Evolutionary conservation across 257 asterid species (phyloP), one percentile per base, ranked within the genome.

Genomic region (Solanum peruvianum): DNA sequence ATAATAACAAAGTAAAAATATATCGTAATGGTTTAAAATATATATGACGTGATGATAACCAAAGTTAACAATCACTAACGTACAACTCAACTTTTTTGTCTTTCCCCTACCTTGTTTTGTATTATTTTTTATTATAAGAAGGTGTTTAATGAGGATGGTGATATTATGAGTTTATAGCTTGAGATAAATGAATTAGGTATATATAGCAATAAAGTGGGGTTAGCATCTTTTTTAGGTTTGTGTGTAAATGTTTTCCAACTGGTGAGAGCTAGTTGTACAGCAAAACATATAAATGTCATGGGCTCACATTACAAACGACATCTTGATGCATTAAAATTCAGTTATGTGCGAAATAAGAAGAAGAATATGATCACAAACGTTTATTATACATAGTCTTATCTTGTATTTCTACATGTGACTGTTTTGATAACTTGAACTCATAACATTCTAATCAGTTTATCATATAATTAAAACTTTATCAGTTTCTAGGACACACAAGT

Each of bases 161-260:
- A 37, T 10, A 11, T 76, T 76, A 6, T 23, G 33, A 76, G 23
- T 23, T 76, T 23, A 41, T 42, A 41, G 83, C n/a, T 42, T 76
- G 56, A 42, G 27, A 42, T 60, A 42, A 56, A 76, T 21, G 60
- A 12, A n/a, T 41, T 41, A 13, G 83, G 35, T 76, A 7, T 25
- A 23, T 42, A 13, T 25, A 13, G 83, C 18, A 42, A 77, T 6
- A 42, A 42, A 42, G 39, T 42, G n/a, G 83, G 83, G 62, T 77
- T 77, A 11, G 37, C 21, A 23, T 39, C 76, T 6, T 23, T n/a
- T 73, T 39, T 75, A 47, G 52, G 20, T 75, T 3, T 75, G 82
- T 87, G 89, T 89, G 85, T 85, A 84, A 77, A 58, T 75, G 91
- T 90, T 89, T 88, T 49, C 82, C 77, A 29, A 3, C 31, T 27